Base-by-base conservation (phyloP, 768 basidiomycete genomes). In the Terana coerulea region DNA sequence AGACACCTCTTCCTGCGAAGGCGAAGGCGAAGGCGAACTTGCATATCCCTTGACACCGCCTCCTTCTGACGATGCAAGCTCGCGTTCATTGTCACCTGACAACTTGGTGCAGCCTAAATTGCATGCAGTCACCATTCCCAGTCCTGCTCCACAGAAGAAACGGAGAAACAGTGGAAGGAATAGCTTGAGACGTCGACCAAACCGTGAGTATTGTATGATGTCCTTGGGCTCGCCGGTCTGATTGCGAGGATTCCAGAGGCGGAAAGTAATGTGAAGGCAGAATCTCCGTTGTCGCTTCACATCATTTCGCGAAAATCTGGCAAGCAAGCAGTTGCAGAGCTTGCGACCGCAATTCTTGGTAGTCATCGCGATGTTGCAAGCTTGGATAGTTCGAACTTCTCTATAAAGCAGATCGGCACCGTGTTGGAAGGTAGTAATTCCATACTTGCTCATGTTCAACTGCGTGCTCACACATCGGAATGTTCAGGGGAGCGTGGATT, bases 31-130 rank as follows among this genome's bases (percentile, higher is more conserved):
- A 49, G 65, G 78, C 3, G 78, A 82, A n/a, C n/a, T n/a, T n/a
- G n/a, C n/a, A 60, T 89, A 83, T 64, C 89, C 88, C 34, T 71
- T 80, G 37, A 91, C 88, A 0, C 89, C 88, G n/a, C 89, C 88
- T 3, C 70, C 77, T 15, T 91, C 88, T 7, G 88, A 88, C 63
- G 76, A 75, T 19, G 86, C 87, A 9, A 74, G 77, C 22, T 87
- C 87, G 10, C 73, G 82, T 51, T 74, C 83, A 25, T 68, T 81
- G 22, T 84, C 84, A 2, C 84, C 85, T 9, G 74, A 70, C 11
- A 33, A 47, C 19, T 35, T 34, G 0, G 17, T 29, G 6, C 6
- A 36, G 12, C 57, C 53, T 1, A 58, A 63, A 35, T 53, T 67
- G 3, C 29, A 53, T 26, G 62, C 58, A 1, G 56, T 54, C 15